A percentile compares a stretch with the other conserved stretches of the same genome.
Evolutionary conservation across 345 rosid species (phyloP).

Genomic region (Nephelium lappaceum): DNA sequence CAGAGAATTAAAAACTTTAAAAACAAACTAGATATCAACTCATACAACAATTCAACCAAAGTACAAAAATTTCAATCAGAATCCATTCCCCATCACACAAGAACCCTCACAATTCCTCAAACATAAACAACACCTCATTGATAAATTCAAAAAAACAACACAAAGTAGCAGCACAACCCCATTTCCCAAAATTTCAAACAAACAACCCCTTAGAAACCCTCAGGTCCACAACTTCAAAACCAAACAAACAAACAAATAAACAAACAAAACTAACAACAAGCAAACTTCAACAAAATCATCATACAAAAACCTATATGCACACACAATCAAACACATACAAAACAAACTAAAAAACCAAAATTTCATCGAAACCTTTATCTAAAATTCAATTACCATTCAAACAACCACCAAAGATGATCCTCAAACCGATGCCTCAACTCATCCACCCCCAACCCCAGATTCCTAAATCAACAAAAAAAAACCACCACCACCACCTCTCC

Average conservation of each 20-base stretch:
- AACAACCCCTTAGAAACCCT: not conserved
- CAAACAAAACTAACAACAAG: too few species aligned
- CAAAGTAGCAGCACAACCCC: not conserved
- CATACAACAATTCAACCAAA: not conserved
- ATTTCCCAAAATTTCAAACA: not conserved
- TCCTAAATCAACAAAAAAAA: constrained; percentile 1
- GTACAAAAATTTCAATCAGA: not conserved
- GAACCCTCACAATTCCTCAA: not conserved
- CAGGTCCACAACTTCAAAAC: constrained; percentile 9
- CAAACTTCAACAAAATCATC: not conserved
- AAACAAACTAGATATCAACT: constrained; percentile 1
- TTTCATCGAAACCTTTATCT: not conserved
- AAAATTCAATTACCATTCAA: constrained; percentile 32
- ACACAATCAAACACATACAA: not conserved
- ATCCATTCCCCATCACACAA: not conserved
- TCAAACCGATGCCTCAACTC: constrained; percentile 25
- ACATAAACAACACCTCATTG: not conserved
- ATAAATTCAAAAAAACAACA: not conserved
- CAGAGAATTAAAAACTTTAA: not conserved
- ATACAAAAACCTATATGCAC: constrained; percentile 11
- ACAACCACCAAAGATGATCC: constrained; percentile 29
- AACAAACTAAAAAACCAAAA: not conserved
- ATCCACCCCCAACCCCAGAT: constrained; percentile 25
- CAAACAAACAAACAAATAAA: not conserved
- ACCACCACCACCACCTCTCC: not conserved